These are phyloP conservation scores for Alnus rubra DNA, from an alignment of 306 rosid genomes.

Conservation along the genomic window DNA sequence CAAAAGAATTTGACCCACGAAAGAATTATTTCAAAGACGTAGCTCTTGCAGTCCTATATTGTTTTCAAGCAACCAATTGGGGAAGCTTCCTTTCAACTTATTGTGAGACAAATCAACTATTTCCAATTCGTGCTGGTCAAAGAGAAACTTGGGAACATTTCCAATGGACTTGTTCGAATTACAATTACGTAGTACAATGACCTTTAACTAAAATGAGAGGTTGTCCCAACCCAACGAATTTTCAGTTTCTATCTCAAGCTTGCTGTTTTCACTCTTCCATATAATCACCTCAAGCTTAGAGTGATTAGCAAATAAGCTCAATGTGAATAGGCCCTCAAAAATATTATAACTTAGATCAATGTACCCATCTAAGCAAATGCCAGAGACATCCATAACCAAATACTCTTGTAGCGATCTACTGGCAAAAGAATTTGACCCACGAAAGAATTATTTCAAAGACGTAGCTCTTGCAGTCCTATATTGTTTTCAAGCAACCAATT, in stretches of 20 bases:
- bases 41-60: neutral
- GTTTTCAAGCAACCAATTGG: neutral
- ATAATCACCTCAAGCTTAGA: slow-evolving; percentile 14
- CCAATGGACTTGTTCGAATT: neutral
- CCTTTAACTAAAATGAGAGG: too few relatives aligned
- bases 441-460: slow-evolving; percentile 8
- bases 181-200: neutral
- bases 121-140: neutral
- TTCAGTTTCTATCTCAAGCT: slow-evolving; percentile 19
- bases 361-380: slow-evolving; percentile 1
- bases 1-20: neutral
- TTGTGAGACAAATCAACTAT: slow-evolving; percentile 10
- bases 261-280: slow-evolving; percentile 2
- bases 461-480: neutral
- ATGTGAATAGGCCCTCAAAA: slow-evolving; percentile 18
- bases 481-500: slow-evolving; percentile 9
- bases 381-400: neutral
- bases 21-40: slow-evolving; percentile 4
- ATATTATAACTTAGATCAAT: slow-evolving; percentile 16
- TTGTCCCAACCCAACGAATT: too few relatives aligned
- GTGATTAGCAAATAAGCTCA: slow-evolving; percentile 22
- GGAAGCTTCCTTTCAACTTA: slow-evolving; percentile 3
- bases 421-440: neutral
- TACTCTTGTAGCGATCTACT: neutral
- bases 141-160: neutral